Evolutionary conservation across 306 rosid species (phyloP).

Genomic region (Corylus avellana): DNA sequence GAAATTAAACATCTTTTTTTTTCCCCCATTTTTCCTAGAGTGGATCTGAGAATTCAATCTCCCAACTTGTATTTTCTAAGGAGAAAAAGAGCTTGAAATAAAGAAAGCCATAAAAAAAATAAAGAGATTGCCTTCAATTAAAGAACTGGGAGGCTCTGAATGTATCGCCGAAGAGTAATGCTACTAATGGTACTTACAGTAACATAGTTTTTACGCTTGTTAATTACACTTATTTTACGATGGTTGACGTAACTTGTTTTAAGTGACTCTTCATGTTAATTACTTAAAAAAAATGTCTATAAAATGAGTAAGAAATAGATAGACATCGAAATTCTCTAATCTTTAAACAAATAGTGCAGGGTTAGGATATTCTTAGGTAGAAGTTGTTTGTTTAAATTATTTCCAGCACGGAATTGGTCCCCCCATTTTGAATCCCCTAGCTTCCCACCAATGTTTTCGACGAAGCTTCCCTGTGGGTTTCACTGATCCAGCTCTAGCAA

Average conservation of each 20-base stretch:
- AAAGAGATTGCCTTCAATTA: neutral
- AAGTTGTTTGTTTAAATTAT: neutral
- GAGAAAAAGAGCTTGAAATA: neutral
- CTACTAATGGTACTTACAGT: too few relatives aligned
- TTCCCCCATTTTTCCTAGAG: constrained; percentile 13
- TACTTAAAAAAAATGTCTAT: too few relatives aligned
- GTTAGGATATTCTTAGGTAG: neutral
- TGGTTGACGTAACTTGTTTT: too few relatives aligned
- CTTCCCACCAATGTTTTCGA: constrained; percentile 21
- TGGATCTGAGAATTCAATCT: constrained; percentile 6
- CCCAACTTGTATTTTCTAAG: neutral
- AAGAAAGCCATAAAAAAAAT: neutral
- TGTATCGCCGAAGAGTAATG: neutral
- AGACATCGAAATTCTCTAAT: too few relatives aligned
- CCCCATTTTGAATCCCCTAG: constrained; percentile 27
- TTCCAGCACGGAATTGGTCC: neutral
- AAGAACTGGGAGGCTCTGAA: neutral
- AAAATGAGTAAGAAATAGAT: too few relatives aligned
- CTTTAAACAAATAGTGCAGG: neutral
- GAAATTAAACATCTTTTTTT: constrained; percentile 24
- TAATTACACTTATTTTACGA: too few relatives aligned
- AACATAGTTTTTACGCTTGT: too few relatives aligned
- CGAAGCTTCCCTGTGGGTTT: constrained; percentile 11
- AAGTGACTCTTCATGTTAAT: too few relatives aligned
- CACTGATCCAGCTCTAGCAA: constrained; percentile 10